Base-by-base conservation (phyloP, 345 rosid genomes). In the Eucalyptus leucophloia region DNA sequence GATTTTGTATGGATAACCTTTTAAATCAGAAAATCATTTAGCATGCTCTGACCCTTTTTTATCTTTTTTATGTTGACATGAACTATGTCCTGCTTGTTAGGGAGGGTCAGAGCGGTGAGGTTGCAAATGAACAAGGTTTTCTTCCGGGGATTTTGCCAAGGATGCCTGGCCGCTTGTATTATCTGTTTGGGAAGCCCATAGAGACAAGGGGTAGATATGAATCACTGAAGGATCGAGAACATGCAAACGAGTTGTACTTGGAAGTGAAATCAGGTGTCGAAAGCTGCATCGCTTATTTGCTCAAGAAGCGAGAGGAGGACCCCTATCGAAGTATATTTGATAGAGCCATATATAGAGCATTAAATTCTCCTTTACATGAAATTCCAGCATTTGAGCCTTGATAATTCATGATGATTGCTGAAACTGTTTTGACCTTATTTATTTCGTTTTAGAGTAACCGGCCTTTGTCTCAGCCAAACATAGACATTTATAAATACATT, bases 301-400 rank as follows among this genome's bases (percentile, higher is more conserved):
- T 93, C 88, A 91, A 93, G 91, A 96, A 92, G 93, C 92, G 97
- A 92, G 97, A 93, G 81, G 88, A 92, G 26, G 96, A 96, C 92
- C 97, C 98, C 45, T 96, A 94, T 80, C 92, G 97, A 89, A 91
- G 89, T 86, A 54, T 95, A 82, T 53, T 94, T 72, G 86, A 94
- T 28, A 92, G 98, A 58, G 88, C 93, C 26, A 19, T 91, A 37
- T 90, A 95, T 81, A 94, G 90, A 90, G 92, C 92, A 62, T 47
- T 90, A 14, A 89, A 95, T 87, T 95, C 95, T 87, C 90, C 93
- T 53, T 47, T 56, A 42, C 89, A 92, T 16, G 93, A 94, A 91
- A 93, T 96, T 90, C 97, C 96, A 4, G 92, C 95, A 45, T 95
- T 96, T 90, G 93, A 94, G 86, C 92, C 93, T 51, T 96, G 91